Conservation (phyloP, 2,329 filamentous ascomycete genomes). For the Madurella mycetomatis region DNA sequence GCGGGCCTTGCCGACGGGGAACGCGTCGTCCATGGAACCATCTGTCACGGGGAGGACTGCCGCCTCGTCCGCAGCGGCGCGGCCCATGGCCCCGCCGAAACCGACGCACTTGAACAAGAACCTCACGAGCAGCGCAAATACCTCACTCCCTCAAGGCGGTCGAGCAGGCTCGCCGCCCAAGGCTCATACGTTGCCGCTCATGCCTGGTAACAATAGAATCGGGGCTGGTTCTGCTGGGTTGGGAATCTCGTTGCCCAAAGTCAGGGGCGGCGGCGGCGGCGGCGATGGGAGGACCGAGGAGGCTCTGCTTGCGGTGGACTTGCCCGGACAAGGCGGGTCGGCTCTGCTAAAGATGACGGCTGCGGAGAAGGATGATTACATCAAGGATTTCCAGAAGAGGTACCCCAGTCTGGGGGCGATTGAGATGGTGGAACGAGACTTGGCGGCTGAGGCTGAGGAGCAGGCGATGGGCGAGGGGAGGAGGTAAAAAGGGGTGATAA, state of each 20-base stretch:
- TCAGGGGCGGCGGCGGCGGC: slow-evolving; percentile 1
- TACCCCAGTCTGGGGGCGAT: slow-evolving; percentile 82
- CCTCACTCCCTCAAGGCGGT: slow-evolving; percentile 9
- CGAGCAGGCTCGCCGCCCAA: slow-evolving; percentile 39
- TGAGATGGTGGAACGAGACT: slow-evolving; percentile 78
- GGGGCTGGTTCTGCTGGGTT: slow-evolving; percentile 3
- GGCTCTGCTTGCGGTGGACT: slow-evolving; percentile 41
- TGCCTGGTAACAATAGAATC: not conserved
- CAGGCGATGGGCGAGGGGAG: not conserved
- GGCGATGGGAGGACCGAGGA: slow-evolving; percentile 29
- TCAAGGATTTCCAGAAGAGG: slow-evolving; percentile 70
- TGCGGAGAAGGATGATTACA: slow-evolving; percentile 60
- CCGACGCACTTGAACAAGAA: slow-evolving; percentile 57
- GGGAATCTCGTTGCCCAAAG: slow-evolving; percentile 20
- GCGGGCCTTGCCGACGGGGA: slow-evolving; percentile 7
- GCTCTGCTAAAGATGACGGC: slow-evolving; percentile 49
- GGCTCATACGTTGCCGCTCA: slow-evolving; percentile 32
- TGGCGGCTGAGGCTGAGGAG: slow-evolving; percentile 35
- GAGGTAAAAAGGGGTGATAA: not conserved
- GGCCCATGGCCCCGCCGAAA: slow-evolving; percentile 57
- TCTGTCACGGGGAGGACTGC: slow-evolving; percentile 3
- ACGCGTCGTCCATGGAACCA: not conserved
- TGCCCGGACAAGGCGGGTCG: slow-evolving; percentile 41
- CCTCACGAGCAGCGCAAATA: slow-evolving; percentile 33
- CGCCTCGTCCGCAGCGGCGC: slow-evolving; percentile 19